Evolutionary conservation across 2,329 filamentous ascomycete genomes (phyloP), one percentile per base, ranked within the genome.

Genomic region (Eurotiales sp.): DNA sequence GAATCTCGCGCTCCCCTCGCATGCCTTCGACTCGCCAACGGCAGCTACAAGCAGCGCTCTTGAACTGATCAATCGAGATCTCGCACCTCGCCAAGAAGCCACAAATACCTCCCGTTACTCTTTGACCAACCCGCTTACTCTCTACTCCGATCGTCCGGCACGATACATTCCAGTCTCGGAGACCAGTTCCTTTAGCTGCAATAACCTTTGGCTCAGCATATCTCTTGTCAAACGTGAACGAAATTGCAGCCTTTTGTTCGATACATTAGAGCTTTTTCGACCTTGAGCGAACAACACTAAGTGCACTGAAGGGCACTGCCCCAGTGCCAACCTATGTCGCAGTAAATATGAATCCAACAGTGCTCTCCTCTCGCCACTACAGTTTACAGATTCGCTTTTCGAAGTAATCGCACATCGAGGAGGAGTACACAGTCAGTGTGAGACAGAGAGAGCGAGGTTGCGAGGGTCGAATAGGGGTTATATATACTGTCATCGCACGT

Each of bases 341-440:
- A 53, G 55, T 61, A 61, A 68, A 63, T 55, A 68, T 68, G 66
- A 62, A 51, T 58, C 59, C 54, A 53, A 43, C 42, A 53, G 54
- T 50, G 54, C 56, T 55, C 54, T 27, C 52, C 51, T 51, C 55
- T 55, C 44, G 51, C 54, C 41, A 60, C 57, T 51, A 51, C 46
- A 52, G 45, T 53, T 50, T 41, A 40, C 41, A 45, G 22, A 56
- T 49, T 46, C 45, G 46, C 52, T 22, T 51, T 34, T 45, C 39
- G 12, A 21, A 21, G 40, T 44, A 46, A 44, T 21, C 21, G 8
- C 5, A 25, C 19, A 40, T 21, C 10, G 17, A 39, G 43, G 36
- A 32, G 30, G 36, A 49, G 27, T 23, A 29, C n/a, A n/a, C 39
- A 10, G 8, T 2, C 17, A 19, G 17, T 42, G 25, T 42, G 46